Evolutionary conservation across 2,329 filamentous ascomycete species (phyloP), one percentile per base, ranked within the genome.

Genomic region (Ophiognomonia clavigignenti-juglandacearum): DNA sequence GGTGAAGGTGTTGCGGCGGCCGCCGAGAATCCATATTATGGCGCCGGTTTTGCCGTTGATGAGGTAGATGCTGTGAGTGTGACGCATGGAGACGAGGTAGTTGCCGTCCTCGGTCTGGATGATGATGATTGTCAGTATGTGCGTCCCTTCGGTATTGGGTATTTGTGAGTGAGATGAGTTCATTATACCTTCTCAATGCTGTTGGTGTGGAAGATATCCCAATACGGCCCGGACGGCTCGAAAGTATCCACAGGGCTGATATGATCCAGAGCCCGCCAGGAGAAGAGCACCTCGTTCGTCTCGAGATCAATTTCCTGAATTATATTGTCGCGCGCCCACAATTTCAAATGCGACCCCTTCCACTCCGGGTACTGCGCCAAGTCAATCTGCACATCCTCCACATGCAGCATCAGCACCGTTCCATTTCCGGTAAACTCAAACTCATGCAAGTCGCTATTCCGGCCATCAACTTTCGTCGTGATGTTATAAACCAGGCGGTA

Each of bases 341-440:
- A 62, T 39, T 60, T 64, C 47, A 66, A 62, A 38, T 59, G 56
- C 39, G 64, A 59, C 57, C 57, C 62, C n/a, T 4, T 23, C 40
- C 40, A 40, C 4, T 23, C 20, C 8, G 27, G 9, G 55, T 54
- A 10, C 56, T 22, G 14, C 48, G n/a, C 26, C 27, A 55, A 54
- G 3, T 55, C 57, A 22, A 44, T 20, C n/a, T 46, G 56, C 2
- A 53, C 36, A 5, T 53, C 52, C 18, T 63, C 61, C 51, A 71
- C 72, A 37, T 66, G 65, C 13, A 64, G 66, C 54, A 72, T 63
- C 27, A 74, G 57, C 16, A 65, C 65, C 1, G 67, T 68, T 23
- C 63, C 64, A 46, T 68, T 54, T 1, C 57, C 47, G 1, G 70
- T 73, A n/a, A 73, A 55, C n/a, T 60, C 56, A 48, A 72, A 65